phyloP scores from a whole-genome alignment of 768 basidiomycete species.

The Tulasnella sp. region DNA sequence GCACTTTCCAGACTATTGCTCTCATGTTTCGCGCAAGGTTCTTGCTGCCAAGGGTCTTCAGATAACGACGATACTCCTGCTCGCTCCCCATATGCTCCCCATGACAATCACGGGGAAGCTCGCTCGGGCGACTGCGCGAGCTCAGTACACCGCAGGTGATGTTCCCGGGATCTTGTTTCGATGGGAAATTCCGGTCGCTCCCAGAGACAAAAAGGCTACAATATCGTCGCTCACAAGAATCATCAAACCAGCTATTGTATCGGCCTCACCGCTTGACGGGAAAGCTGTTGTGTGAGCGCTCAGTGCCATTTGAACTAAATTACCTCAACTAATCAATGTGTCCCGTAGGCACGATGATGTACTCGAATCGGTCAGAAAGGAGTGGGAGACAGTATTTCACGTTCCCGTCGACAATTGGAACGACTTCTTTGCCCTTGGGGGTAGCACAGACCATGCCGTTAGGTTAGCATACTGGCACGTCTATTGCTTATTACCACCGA shows the following conservation, averaged over 20 bases:
- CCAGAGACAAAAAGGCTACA: background rate
- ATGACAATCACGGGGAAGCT: background rate
- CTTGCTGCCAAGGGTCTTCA: background rate
- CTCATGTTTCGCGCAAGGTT: background rate
- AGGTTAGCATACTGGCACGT: background rate
- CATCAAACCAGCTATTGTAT: too few species aligned
- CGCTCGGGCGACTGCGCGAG: background rate
- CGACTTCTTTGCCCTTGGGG: slow-evolving; percentile 6
- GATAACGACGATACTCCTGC: background rate
- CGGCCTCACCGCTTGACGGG: too few species aligned
- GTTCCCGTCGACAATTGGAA: background rate
- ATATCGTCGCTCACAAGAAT: too few species aligned
- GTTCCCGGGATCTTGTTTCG: background rate
- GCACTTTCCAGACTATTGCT: background rate
- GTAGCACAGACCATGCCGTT: background rate
- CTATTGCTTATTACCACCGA: too few species aligned
- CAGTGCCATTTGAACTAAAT: too few species aligned
- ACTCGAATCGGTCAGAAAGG: background rate
- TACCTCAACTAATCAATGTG: too few species aligned
- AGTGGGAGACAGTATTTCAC: slow-evolving; percentile 4
- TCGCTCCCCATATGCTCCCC: background rate
- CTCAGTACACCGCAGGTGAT: background rate
- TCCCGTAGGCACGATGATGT: background rate
- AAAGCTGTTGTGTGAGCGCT: too few species aligned
- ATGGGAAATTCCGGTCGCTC: background rate